Conservation (phyloP, 257 asterid species). For the Forsythia viridissima region DNA sequence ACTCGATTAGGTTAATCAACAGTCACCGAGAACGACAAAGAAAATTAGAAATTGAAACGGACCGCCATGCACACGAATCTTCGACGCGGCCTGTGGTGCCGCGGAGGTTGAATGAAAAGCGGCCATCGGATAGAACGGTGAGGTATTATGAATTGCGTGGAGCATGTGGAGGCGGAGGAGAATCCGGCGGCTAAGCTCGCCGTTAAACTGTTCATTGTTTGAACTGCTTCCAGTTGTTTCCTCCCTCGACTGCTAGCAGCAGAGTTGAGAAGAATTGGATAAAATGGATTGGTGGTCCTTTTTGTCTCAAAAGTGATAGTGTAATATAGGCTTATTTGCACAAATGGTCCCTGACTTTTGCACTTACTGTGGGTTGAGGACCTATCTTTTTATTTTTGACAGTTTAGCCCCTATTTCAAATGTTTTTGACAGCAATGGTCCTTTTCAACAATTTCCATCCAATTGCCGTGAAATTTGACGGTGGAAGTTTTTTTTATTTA, state of each 20-base stretch:
- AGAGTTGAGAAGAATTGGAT: neutral
- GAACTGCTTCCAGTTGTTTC: neutral
- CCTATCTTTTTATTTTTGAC: too few species aligned
- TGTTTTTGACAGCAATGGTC: too few species aligned
- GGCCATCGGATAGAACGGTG: conserved; percentile 24
- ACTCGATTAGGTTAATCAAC: neutral
- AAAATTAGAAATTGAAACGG: conserved; percentile 13
- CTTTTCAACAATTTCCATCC: too few species aligned
- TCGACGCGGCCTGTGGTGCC: conserved; percentile 27
- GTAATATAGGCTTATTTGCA: too few species aligned
- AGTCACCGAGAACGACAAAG: neutral
- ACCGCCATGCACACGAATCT: conserved; percentile 92
- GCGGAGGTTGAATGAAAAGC: conserved; percentile 33
- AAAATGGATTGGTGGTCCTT: neutral
- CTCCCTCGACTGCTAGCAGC: neutral
- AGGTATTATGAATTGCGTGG: conserved; percentile 40
- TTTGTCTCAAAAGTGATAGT: too few species aligned
- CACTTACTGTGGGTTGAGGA: too few species aligned
- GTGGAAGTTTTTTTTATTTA: too few species aligned
- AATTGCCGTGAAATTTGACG: too few species aligned
- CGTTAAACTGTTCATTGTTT: conserved; percentile 56
- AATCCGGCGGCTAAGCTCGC: conserved; percentile 53
- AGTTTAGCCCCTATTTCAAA: too few species aligned
- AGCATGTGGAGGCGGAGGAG: conserved; percentile 39
- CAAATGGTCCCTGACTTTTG: too few species aligned